Evolutionary conservation across 495 filamentous ascomycete genomes (phyloP).

Genomic region (Talaromyces nanjingensis): DNA sequence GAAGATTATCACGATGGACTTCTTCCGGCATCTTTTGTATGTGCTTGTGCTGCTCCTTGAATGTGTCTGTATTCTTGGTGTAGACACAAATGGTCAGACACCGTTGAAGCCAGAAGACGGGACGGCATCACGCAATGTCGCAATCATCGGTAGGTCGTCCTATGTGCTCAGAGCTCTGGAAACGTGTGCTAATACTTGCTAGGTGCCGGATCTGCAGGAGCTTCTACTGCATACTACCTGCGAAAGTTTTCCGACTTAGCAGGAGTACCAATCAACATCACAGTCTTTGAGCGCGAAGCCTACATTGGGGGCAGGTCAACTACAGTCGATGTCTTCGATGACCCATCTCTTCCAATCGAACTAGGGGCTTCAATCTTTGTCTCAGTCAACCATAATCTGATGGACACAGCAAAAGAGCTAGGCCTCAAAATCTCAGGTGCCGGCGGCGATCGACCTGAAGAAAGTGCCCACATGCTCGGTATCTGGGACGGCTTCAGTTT

Average conservation of each 20-base stretch:
- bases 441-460: conserved; percentile 26
- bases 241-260: conserved; percentile 55
- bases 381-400: conserved; percentile 73
- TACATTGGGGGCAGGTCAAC: conserved; percentile 86
- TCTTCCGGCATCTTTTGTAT: neutral
- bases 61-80: neutral
- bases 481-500: conserved; percentile 81
- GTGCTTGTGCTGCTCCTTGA: neutral
- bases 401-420: conserved; percentile 66
- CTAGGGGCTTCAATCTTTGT: conserved; percentile 93
- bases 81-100: conserved; percentile 20
- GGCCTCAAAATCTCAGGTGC: conserved; percentile 46
- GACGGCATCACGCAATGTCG: conserved; percentile 19
- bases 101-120: conserved; percentile 17
- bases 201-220: conserved; percentile 89
- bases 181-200: neutral
- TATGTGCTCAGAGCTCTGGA: no score
- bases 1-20: neutral
- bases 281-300: conserved; percentile 74
- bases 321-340: conserved; percentile 73
- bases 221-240: conserved; percentile 80
- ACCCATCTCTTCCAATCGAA: conserved; percentile 67
- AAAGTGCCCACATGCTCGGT: conserved; percentile 49
- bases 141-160: conserved; percentile 34
- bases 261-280: conserved; percentile 61